Percentiles rank a stretch among this genome's conserved stretches.
Evolutionary conservation across 164 flowering plant species (phyloP).

Genomic region (Euptelea pleiosperma): DNA sequence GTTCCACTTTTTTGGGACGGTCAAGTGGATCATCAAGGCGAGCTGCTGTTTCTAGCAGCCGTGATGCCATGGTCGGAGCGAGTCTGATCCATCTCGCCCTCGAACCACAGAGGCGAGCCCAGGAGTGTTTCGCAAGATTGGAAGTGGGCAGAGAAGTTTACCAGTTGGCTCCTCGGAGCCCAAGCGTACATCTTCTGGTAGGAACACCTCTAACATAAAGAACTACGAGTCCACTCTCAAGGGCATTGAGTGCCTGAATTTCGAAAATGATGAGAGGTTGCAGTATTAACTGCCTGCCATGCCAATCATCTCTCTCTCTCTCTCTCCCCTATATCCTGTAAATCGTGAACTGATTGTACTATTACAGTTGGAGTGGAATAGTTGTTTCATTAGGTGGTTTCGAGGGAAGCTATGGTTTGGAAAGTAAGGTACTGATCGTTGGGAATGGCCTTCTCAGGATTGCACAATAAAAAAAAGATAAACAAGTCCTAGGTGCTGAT

Average conservation of each 20-base stretch:
- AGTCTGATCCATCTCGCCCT: conserved; percentile 52
- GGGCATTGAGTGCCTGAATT: conserved; percentile 73
- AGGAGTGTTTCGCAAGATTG: conserved; percentile 47
- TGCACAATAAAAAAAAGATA: conserved; percentile 1
- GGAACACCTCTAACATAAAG: conserved; percentile 42
- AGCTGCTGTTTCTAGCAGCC: conserved; percentile 65
- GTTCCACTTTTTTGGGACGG: conserved; percentile 50
- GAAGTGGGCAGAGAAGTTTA: conserved; percentile 57
- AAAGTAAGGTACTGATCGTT: conserved; percentile 6
- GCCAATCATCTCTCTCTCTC: not conserved
- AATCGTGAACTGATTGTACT: conserved; percentile 20
- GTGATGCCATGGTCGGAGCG: conserved; percentile 47
- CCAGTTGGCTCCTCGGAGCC: conserved; percentile 64
- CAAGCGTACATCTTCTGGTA: conserved; percentile 52
- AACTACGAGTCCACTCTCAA: conserved; percentile 70
- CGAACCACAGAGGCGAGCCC: conserved; percentile 75
- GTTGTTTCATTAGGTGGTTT: conserved; percentile 12
- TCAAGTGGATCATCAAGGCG: conserved; percentile 79
- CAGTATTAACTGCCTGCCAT: conserved; percentile 29
- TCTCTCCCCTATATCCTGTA: conserved; percentile 24
- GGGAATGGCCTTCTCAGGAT: conserved; percentile 1
- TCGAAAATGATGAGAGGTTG: conserved; percentile 65
- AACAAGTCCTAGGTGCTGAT: conserved; percentile 1
- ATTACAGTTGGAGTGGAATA: conserved; percentile 18
- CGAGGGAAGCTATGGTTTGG: conserved; percentile 19